Base-by-base conservation (phyloP, 2,329 filamentous ascomycete genomes). In the Penicillium brevicompactum region DNA sequence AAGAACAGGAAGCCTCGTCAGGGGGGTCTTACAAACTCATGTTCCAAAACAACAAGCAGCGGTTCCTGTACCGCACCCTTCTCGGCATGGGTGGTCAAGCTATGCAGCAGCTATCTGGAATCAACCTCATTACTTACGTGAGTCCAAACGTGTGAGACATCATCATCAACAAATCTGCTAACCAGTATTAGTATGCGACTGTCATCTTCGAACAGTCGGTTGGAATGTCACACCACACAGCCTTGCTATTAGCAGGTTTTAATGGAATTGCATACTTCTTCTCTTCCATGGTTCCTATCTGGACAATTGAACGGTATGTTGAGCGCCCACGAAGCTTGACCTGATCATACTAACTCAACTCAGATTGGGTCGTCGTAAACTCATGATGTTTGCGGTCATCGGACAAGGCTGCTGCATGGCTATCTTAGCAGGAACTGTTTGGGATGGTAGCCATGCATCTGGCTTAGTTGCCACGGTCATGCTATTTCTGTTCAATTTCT, bases 371-470 rank as follows among this genome's bases (percentile, higher is more conserved):
- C 78, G 84, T 5, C 75, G 84, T 8, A 84, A 84, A 64, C 75
- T 86, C 68, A 83, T 87, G 78, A 78, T 86, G 66, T 84, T 80
- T 63, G 79, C 80, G 1, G 78, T 80, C 0, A 73, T 76, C 2
- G 81, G 81, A 1, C 82, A 84, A 67, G 77, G 73, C 53, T 66
- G 62, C 47, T 81, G 78, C 55, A 81, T 82, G 78, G 75, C 74
- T 10, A 67, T 80, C 2, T 68, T 81, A 9, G 76, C 78, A 2
- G 76, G 75, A 8, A 79, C 78, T 0, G 74, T 79, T 0, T 74
- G 69, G 9, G 66, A 74, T 41, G 75, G 72, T 8, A 61, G 68
- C n/a, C 67, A 68, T 13, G 57, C 71, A 2, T 70, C 73, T 2
- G 78, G 74, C 54, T 74, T 76, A 51, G 77, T 77, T 9, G 77